A percentile compares a stretch with the other conserved stretches of the same genome.
Evolutionary conservation across 345 rosid species (phyloP).

Genomic region (Citrus australasica): DNA sequence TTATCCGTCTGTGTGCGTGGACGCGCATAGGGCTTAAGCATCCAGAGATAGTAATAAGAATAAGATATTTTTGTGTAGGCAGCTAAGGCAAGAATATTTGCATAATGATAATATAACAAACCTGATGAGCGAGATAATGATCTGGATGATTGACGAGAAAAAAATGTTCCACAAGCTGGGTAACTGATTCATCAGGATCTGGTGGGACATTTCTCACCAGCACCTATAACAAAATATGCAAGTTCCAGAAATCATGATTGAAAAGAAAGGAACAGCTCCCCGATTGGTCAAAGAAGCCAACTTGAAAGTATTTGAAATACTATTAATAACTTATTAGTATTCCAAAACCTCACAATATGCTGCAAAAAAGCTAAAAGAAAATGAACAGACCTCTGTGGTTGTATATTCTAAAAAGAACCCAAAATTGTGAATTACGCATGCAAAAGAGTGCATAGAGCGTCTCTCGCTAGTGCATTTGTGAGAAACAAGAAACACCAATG

Average conservation of each 20-base stretch:
- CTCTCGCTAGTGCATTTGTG: not conserved
- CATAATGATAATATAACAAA: slow-evolving; percentile 18
- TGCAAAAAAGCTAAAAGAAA: not conserved
- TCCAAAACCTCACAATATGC: not conserved
- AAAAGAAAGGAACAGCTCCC: not conserved
- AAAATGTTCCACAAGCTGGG: slow-evolving; percentile 84
- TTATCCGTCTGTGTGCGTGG: not conserved
- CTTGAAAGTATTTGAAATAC: not conserved
- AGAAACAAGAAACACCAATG: not conserved
- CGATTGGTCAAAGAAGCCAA: not conserved
- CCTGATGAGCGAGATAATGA: slow-evolving; percentile 83
- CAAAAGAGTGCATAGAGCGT: not conserved
- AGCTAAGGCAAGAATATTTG: not conserved
- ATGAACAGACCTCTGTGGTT: not conserved
- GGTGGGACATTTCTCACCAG: slow-evolving; percentile 89
- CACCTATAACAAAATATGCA: slow-evolving; percentile 45
- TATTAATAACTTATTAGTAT: not conserved
- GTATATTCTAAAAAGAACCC: not conserved
- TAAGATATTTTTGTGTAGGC: not conserved
- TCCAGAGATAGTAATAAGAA: not conserved
- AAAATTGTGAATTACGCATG: not conserved
- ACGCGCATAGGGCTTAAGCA: not conserved
- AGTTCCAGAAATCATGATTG: slow-evolving; percentile 1
- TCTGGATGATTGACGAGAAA: slow-evolving; percentile 91
- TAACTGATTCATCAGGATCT: slow-evolving; percentile 83